Evolutionary conservation across 176 grass and related monocot genomes (phyloP), one percentile per base, ranked within the genome.

Genomic region (Eleusine coracana): DNA sequence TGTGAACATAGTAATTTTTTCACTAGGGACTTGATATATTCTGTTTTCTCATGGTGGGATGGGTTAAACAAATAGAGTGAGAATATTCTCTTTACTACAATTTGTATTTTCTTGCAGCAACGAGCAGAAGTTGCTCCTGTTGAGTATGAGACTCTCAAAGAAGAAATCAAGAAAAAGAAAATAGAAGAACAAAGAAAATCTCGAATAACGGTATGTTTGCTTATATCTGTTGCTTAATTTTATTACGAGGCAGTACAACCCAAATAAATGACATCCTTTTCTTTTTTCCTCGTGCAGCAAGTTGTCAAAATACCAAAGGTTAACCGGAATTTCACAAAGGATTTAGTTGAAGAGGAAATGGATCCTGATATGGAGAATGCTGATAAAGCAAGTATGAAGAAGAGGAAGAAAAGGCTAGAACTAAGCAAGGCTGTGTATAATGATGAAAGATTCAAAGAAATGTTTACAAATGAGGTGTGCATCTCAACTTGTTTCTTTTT

Each of bases 401-500:
- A 88, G 82, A 95, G 86, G 73, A 88, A 75, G 72, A 90, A 67
- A 65, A 98, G 70, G 50, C 55, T 82, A 79, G 87, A 84, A 75
- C 42, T 83, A 20, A 70, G 27, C 8, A 91, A 72, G 49, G 56
- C 77, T 16, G 38, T 98, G 40, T 64, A 91, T 41, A 69, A 25
- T 67, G 96, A 98, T 91, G 44, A 74, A 3, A 87, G 92, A 78
- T 98, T 98, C 79, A 37, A 79, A 68, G 11, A 13, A 45, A 86
- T 98, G 76, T 98, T 98, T 80, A 39, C 79, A 49, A 78, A 98
- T 88, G 73, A 90, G 90, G 96, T 98, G 73, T 40, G 34, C 6
- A 23, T 37, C 39, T 69, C 38, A 66, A 71, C 68, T 73, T 27
- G 16, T 12, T 80, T 5, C 65, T 84, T 79, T 79, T 51, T 66